A percentile compares a stretch with the other conserved stretches of the same genome.
phyloP scores from a whole-genome alignment of 1,139 yeast species.

The Geotrichum phurueaensis region DNA sequence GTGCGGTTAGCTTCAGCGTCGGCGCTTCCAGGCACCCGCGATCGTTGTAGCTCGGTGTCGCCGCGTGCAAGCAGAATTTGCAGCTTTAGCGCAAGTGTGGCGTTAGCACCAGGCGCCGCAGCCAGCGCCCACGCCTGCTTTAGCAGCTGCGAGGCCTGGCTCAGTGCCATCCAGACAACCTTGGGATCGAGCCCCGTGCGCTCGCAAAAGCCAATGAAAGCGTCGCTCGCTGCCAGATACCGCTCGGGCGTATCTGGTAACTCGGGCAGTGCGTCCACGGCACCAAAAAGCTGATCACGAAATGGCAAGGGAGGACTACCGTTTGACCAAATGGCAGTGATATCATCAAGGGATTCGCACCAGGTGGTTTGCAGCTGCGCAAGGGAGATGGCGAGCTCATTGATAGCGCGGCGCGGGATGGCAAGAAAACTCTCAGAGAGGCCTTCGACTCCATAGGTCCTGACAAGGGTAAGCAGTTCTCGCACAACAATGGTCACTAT shows the following conservation, averaged over 20 bases:
- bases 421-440: background rate
- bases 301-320: background rate
- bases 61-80: conserved; percentile 25
- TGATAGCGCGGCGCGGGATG: background rate
- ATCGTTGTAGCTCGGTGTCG: conserved; percentile 20
- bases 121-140: conserved; percentile 15
- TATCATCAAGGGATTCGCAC: conserved; percentile 3
- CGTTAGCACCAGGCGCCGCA: conserved; percentile 4
- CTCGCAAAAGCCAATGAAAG: conserved; percentile 24
- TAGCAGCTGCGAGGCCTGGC: conserved; percentile 9
- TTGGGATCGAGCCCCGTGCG: conserved; percentile 2
- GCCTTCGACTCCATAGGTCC: background rate
- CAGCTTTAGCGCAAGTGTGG: conserved; percentile 16
- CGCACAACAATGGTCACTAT: background rate
- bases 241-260: conserved; percentile 23
- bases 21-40: conserved; percentile 20
- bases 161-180: conserved; percentile 9
- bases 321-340: conserved; percentile 2
- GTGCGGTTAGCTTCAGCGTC: conserved; percentile 22
- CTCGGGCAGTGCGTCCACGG: background rate
- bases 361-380: conserved; percentile 12
- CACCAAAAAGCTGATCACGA: background rate
- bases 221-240: conserved; percentile 26
- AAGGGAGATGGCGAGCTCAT: conserved; percentile 4
- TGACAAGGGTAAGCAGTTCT: background rate